Percentiles rank a stretch among this genome's conserved stretches.
Evolutionary conservation across 805 yeast genomes (phyloP).

Genomic region (Kluyveromyces wickerhamii): DNA sequence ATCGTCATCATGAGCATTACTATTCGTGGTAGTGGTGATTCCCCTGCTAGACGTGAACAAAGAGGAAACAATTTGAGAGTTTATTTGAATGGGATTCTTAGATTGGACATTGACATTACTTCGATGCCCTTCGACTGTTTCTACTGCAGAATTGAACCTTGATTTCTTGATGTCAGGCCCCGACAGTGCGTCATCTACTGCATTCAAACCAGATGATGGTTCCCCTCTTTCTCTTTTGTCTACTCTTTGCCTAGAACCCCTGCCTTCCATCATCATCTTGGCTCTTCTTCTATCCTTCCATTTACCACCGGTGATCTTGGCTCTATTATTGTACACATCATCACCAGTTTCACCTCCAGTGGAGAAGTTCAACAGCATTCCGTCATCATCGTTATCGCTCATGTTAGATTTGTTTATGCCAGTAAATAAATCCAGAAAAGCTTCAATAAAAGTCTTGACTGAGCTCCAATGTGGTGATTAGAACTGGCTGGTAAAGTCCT

Average conservation of each 20-base stretch:
- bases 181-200: constrained; percentile 6
- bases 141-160: too few species aligned
- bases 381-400: constrained; percentile 27
- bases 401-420: too few species aligned
- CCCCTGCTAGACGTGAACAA: constrained; percentile 68
- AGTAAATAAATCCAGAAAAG: too few species aligned
- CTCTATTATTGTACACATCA: constrained; percentile 13
- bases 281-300: constrained; percentile 76
- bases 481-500: too few species aligned
- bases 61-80: constrained; percentile 67
- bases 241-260: constrained; percentile 25
- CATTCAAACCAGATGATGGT: constrained; percentile 7
- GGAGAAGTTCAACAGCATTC: constrained; percentile 61
- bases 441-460: too few species aligned
- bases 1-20: constrained; percentile 33
- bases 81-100: neutral
- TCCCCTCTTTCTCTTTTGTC: constrained; percentile 2
- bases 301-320: constrained; percentile 59
- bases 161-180: constrained; percentile 1
- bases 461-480: too few species aligned
- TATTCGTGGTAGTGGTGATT: constrained; percentile 29
- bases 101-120: too few species aligned
- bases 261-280: constrained; percentile 42
- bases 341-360: constrained; percentile 26
- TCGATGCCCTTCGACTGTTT: too few species aligned